These are phyloP conservation scores for Phascolomyces articulosus DNA, from an alignment of 371 early-diverging fungal genomes.

Conservation along the genomic window DNA sequence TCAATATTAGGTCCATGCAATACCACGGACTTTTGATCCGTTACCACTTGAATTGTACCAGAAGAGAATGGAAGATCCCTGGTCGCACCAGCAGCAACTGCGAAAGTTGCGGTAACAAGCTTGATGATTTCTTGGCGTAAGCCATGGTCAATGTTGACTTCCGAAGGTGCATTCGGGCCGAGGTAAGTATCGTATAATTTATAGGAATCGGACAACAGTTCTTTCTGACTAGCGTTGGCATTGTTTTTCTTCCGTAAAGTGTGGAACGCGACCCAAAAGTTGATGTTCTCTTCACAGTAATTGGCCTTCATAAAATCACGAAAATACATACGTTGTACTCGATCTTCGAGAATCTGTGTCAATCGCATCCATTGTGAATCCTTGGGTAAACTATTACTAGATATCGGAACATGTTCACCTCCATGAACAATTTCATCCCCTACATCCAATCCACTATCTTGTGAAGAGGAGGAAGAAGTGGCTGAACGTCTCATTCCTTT, in stretches of 20 bases:
- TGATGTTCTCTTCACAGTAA: constrained; percentile 74
- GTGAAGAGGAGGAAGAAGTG: background rate
- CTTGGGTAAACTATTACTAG: constrained; percentile 21
- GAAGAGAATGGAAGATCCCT: constrained; percentile 21
- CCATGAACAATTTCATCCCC: constrained; percentile 19
- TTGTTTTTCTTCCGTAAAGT: constrained; percentile 29
- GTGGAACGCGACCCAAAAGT: constrained; percentile 66
- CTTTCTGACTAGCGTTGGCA: constrained; percentile 14
- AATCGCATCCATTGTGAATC: constrained; percentile 60
- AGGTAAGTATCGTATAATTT: constrained; percentile 63
- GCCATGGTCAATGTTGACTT: constrained; percentile 60
- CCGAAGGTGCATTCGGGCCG: constrained; percentile 43
- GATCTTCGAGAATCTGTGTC: constrained; percentile 58
- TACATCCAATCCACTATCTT: constrained; percentile 6
- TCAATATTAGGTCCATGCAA: constrained; percentile 14
- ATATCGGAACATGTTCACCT: constrained; percentile 12
- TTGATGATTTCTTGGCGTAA: constrained; percentile 42
- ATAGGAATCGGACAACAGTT: constrained; percentile 52
- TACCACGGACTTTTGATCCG: constrained; percentile 10
- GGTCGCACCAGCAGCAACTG: constrained; percentile 17
- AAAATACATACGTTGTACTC: constrained; percentile 57
- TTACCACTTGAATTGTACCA: constrained; percentile 8
- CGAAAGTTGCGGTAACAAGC: constrained; percentile 31
- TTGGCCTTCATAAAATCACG: constrained; percentile 62
- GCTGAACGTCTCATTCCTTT: background rate